Conservation (phyloP, 768 basidiomycete genomes). For the Pluteus cervinus region DNA sequence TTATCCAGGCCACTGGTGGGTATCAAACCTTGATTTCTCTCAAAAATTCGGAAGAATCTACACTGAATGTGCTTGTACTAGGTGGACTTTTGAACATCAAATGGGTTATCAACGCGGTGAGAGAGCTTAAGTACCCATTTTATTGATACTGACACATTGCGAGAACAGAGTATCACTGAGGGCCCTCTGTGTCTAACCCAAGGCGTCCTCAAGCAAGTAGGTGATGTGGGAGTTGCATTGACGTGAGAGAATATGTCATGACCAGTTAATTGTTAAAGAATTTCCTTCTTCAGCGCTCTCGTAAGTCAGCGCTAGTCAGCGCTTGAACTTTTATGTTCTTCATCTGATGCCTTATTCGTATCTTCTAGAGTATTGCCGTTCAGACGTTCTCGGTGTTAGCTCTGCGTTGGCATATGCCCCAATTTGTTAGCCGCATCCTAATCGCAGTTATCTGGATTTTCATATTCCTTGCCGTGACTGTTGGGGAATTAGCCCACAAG, state of each 20-base stretch:
- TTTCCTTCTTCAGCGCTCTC: too few relatives aligned
- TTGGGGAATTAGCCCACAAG: conserved; percentile 27
- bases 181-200: conserved; percentile 39
- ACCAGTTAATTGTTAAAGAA: not conserved
- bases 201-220: conserved; percentile 39
- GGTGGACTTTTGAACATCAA: conserved; percentile 36
- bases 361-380: conserved; percentile 34
- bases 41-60: not conserved
- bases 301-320: not conserved
- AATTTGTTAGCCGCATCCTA: conserved; percentile 23
- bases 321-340: not conserved
- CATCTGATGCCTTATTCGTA: conserved; percentile 15
- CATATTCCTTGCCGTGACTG: conserved; percentile 30
- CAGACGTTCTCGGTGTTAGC: conserved; percentile 48
- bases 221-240: conserved; percentile 42
- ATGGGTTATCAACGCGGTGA: conserved; percentile 33
- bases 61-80: conserved; percentile 3
- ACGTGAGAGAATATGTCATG: conserved; percentile 24
- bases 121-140: conserved; percentile 5
- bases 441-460: conserved; percentile 35
- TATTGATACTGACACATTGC: not conserved
- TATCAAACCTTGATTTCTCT: not conserved
- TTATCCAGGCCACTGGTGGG: conserved; percentile 28
- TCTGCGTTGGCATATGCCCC: conserved; percentile 27
- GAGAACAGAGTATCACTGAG: conserved; percentile 22